Percentiles rank a stretch among this genome's conserved stretches.
phyloP scores from a whole-genome alignment of 2,329 filamentous ascomycete genomes.

The Fusarium newnesense region DNA sequence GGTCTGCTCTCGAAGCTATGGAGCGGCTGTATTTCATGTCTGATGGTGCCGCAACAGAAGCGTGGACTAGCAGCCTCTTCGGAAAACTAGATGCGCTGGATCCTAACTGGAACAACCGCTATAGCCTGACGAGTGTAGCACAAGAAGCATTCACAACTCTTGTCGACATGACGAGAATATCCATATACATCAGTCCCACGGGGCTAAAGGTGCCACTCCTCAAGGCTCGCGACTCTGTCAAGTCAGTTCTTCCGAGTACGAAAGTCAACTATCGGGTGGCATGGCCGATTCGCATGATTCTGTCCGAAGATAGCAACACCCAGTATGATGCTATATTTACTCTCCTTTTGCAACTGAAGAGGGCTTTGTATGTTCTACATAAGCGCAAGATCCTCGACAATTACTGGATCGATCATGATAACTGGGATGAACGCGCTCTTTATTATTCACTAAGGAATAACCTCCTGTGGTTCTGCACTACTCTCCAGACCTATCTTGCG shows the following conservation, averaged over 20 bases:
- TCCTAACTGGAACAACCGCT: slow-evolving; percentile 80
- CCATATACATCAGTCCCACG: slow-evolving; percentile 62
- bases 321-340: slow-evolving; percentile 79
- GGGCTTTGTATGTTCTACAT: slow-evolving; percentile 75
- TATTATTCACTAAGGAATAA: slow-evolving; percentile 73
- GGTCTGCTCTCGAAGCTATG: slow-evolving; percentile 71
- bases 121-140: slow-evolving; percentile 80
- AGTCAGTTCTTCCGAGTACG: slow-evolving; percentile 67
- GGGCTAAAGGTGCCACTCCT: slow-evolving; percentile 55
- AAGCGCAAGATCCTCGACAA: slow-evolving; percentile 59
- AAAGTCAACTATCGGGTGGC: slow-evolving; percentile 74
- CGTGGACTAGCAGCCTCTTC: slow-evolving; percentile 77
- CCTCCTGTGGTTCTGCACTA: slow-evolving; percentile 81
- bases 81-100: slow-evolving; percentile 73
- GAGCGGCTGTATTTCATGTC: slow-evolving; percentile 80
- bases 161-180: slow-evolving; percentile 70
- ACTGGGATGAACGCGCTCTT: slow-evolving; percentile 55
- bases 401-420: slow-evolving; percentile 50
- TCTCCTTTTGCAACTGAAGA: slow-evolving; percentile 80
- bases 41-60: slow-evolving; percentile 74
- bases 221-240: slow-evolving; percentile 66
- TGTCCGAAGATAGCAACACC: slow-evolving; percentile 71
- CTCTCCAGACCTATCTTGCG: slow-evolving; percentile 79
- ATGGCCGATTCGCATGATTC: slow-evolving; percentile 76
- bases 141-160: slow-evolving; percentile 74